phyloP scores from a whole-genome alignment of 202 grass and related monocot genomes.

The Eragrostis tef region DNA sequence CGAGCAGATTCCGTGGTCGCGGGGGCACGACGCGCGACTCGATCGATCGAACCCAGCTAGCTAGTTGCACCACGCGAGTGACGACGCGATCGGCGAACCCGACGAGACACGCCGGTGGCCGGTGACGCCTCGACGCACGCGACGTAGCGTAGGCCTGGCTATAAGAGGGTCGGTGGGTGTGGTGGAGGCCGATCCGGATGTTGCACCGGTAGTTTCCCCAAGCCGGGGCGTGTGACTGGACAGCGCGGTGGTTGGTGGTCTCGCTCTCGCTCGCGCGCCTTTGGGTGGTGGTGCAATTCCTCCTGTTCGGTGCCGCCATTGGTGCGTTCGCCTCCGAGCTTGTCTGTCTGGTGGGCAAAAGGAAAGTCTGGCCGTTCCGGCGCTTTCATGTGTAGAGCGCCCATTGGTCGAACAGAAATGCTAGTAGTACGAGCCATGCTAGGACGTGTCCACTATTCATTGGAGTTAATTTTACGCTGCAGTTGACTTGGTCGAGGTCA shows the following conservation, averaged over 20 bases:
- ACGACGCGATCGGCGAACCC: neutral
- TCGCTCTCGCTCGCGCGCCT: neutral
- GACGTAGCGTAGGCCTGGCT: neutral
- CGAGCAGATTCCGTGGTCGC: too few species aligned
- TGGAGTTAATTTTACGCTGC: too few species aligned
- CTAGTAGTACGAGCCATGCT: neutral
- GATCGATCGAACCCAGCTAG: neutral
- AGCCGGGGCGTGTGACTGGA: neutral
- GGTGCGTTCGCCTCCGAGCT: conserved; percentile 12
- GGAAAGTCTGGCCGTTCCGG: neutral
- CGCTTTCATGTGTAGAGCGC: neutral
- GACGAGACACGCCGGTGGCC: conserved; percentile 7
- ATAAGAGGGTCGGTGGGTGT: neutral
- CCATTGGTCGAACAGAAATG: conserved; percentile 5
- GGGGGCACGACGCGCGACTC: neutral
- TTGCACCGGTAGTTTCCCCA: conserved; percentile 1
- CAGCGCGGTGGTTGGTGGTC: neutral
- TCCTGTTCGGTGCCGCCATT: conserved; percentile 24
- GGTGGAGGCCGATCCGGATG: conserved; percentile 7
- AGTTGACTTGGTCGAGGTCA: too few species aligned
- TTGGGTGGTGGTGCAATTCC: neutral
- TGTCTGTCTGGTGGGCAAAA: conserved; percentile 27
- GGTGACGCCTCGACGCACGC: conserved; percentile 19
- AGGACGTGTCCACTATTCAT: too few species aligned
- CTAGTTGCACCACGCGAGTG: too few species aligned